Evolutionary conservation across 2,329 filamentous ascomycete species (phyloP).

Genomic region (Seiridium unicorne): DNA sequence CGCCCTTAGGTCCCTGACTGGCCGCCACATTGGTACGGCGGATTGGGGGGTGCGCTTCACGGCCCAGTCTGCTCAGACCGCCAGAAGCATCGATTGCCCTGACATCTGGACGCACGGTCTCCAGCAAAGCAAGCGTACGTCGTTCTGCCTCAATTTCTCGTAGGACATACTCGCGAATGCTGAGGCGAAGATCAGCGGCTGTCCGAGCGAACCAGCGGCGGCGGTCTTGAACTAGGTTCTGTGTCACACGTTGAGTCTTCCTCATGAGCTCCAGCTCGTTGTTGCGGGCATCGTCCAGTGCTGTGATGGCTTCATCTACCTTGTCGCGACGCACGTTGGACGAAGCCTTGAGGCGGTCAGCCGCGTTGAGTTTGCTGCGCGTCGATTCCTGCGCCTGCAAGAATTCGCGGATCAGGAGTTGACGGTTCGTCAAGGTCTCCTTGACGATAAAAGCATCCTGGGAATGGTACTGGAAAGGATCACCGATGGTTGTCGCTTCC

Average conservation of each 20-base stretch:
- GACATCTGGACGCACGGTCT: constrained; percentile 89
- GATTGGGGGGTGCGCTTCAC: constrained; percentile 76
- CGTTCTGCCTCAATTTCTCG: constrained; percentile 95
- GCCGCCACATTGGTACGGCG: constrained; percentile 77
- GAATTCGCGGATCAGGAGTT: constrained; percentile 92
- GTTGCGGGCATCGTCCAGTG: constrained; percentile 82
- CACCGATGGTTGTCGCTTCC: constrained; percentile 90
- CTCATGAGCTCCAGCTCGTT: constrained; percentile 78
- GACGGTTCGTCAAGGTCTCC: constrained; percentile 94
- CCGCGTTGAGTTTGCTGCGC: constrained; percentile 77
- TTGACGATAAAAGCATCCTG: constrained; percentile 97
- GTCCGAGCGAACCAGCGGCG: constrained; percentile 89
- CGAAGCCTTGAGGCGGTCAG: constrained; percentile 83
- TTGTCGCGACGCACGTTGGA: constrained; percentile 90
- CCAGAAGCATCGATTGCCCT: constrained; percentile 89
- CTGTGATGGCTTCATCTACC: constrained; percentile 93
- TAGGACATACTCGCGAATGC: constrained; percentile 87
- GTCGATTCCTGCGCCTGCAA: constrained; percentile 86
- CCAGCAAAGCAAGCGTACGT: constrained; percentile 86
- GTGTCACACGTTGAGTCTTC: constrained; percentile 86
- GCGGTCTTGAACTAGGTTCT: constrained; percentile 84
- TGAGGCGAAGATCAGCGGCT: constrained; percentile 75
- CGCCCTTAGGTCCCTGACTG: constrained; percentile 95
- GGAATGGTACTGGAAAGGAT: constrained; percentile 92
- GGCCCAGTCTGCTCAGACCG: constrained; percentile 83